Conservation (phyloP, 805 yeast genomes). For the Ogataea corticis region DNA sequence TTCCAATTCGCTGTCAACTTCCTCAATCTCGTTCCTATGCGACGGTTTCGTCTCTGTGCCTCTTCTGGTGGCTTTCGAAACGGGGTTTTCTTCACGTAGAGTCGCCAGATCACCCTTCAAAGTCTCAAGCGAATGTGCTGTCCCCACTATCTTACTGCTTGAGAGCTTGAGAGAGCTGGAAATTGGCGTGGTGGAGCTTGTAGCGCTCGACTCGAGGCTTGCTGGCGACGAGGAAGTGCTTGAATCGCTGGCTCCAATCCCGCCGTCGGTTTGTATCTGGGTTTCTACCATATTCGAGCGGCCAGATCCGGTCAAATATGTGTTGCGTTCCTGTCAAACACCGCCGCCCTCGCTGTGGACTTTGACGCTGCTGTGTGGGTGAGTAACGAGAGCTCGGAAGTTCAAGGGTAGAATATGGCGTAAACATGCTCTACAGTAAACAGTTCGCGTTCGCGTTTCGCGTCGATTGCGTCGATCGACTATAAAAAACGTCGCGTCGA, state of each 20-base stretch:
- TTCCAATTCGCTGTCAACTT: constrained; percentile 21
- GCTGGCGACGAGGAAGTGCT: constrained; percentile 1
- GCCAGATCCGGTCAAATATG: not conserved
- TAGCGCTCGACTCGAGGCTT: constrained; percentile 1
- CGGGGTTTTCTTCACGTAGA: constrained; percentile 4
- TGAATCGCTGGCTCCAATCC: constrained; percentile 1
- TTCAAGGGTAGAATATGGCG: not conserved
- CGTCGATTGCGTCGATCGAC: not conserved
- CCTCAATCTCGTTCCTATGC: constrained; percentile 19
- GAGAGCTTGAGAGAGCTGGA: not conserved
- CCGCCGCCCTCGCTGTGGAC: no score
- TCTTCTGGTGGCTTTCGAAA: not conserved
- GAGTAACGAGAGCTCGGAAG: no score
- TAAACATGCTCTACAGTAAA: constrained; percentile 4
- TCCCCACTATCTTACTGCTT: not conserved
- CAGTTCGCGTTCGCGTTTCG: constrained; percentile 7
- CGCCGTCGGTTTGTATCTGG: constrained; percentile 2
- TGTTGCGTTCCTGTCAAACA: not conserved
- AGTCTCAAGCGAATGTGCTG: not conserved
- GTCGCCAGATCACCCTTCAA: constrained; percentile 2
- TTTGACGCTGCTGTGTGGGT: no score
- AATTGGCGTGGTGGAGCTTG: constrained; percentile 16
- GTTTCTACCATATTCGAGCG: not conserved
- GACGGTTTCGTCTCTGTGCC: not conserved
- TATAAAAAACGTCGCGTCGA: not conserved